Evolutionary conservation across 768 basidiomycete species (phyloP).

Genomic region (Strobilomyces dryophilus): DNA sequence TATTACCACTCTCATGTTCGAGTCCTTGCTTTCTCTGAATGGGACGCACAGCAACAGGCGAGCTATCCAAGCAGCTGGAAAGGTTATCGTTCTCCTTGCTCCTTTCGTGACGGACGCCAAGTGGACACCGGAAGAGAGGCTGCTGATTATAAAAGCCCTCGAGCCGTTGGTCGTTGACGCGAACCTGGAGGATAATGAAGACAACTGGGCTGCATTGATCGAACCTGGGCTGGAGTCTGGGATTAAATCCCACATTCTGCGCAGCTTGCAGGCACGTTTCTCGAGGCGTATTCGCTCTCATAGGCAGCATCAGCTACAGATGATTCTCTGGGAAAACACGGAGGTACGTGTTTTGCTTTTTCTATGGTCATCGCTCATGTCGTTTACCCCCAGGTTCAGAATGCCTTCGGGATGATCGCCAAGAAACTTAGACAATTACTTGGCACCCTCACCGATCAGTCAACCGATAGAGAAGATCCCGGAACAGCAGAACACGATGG

Average conservation of each 20-base stretch:
- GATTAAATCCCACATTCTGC: slow-evolving; percentile 54
- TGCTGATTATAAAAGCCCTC: slow-evolving; percentile 60
- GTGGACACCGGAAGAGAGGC: slow-evolving; percentile 63
- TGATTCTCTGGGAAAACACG: slow-evolving; percentile 59
- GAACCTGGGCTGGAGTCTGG: slow-evolving; percentile 49
- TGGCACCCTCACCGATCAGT: slow-evolving; percentile 27
- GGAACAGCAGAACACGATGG: slow-evolving; percentile 49
- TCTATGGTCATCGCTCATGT: not conserved
- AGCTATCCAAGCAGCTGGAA: slow-evolving; percentile 61
- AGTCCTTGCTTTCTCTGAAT: slow-evolving; percentile 60
- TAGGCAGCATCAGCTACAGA: slow-evolving; percentile 42
- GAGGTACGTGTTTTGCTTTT: slow-evolving; percentile 48
- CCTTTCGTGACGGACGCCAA: slow-evolving; percentile 35
- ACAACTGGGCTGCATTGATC: slow-evolving; percentile 46
- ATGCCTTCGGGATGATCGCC: slow-evolving; percentile 33
- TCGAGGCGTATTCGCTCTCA: slow-evolving; percentile 5
- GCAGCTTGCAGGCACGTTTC: slow-evolving; percentile 25
- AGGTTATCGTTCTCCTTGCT: slow-evolving; percentile 42
- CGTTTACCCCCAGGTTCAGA: slow-evolving; percentile 46
- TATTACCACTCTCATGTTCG: slow-evolving; percentile 63
- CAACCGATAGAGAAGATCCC: slow-evolving; percentile 12
- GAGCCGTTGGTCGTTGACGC: slow-evolving; percentile 55
- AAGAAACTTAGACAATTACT: slow-evolving; percentile 40
- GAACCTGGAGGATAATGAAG: slow-evolving; percentile 23
- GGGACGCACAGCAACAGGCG: slow-evolving; percentile 57